Percentiles rank a stretch among this genome's conserved stretches.
phyloP scores from a whole-genome alignment of 345 rosid genomes.

The Toxicodendron radicans region DNA sequence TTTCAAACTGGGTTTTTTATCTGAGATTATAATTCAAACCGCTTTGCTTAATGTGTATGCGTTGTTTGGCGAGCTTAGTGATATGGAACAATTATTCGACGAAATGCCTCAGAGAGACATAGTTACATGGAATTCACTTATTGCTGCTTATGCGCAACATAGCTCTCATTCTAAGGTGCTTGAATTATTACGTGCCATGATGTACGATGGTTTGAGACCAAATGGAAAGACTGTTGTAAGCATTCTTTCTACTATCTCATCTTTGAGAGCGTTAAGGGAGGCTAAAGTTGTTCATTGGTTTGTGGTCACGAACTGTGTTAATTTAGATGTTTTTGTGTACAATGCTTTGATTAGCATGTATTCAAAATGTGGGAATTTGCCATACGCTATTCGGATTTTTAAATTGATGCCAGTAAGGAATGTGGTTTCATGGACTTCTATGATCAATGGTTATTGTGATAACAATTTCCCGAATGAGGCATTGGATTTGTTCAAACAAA shows the following conservation, averaged over 20 bases:
- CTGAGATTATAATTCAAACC: constrained; percentile 29
- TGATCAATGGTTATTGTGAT: constrained; percentile 32
- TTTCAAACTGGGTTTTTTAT: constrained; percentile 32
- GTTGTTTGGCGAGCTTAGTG: constrained; percentile 1
- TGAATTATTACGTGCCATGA: constrained; percentile 19
- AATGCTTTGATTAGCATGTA: constrained; percentile 36
- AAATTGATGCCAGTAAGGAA: constrained; percentile 24
- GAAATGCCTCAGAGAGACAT: constrained; percentile 33
- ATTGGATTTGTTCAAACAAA: constrained; percentile 33
- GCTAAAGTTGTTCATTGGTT: constrained; percentile 34
- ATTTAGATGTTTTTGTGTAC: constrained; percentile 30
- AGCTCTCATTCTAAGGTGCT: constrained; percentile 23
- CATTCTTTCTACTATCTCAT: constrained; percentile 23
- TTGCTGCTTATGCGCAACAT: constrained; percentile 23
- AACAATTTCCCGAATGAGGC: constrained; percentile 35
- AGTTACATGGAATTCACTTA: constrained; percentile 38
- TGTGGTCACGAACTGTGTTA: constrained; percentile 6
- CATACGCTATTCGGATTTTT: constrained; percentile 26
- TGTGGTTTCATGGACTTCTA: constrained; percentile 42
- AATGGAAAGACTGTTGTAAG: constrained; percentile 27
- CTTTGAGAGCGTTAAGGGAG: constrained; percentile 17
- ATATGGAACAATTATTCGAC: constrained; percentile 27
- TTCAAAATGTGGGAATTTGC: constrained; percentile 27
- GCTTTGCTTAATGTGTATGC: constrained; percentile 24
- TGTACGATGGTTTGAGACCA: not conserved